Evolutionary conservation across 116 monocot species (phyloP).

Genomic region (Papilionanthe hybrid): DNA sequence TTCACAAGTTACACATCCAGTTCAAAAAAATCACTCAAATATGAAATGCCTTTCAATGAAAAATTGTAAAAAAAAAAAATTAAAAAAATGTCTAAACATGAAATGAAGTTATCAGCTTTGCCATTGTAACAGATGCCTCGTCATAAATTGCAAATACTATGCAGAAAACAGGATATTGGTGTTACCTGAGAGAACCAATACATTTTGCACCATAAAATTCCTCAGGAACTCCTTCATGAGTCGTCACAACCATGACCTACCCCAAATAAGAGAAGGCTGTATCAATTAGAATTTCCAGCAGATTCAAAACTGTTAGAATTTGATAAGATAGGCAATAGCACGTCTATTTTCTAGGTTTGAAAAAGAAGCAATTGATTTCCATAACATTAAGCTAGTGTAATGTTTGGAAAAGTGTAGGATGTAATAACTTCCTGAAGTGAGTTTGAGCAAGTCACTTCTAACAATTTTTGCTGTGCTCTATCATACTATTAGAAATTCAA

Average conservation of each 20-base stretch:
- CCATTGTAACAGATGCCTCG: not conserved
- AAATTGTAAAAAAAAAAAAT: not conserved
- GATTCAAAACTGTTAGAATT: not conserved
- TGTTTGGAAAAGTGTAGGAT: no score
- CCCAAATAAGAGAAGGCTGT: not conserved
- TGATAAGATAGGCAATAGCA: not conserved
- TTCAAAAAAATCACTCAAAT: not conserved
- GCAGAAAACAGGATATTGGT: not conserved
- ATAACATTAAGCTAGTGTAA: not conserved
- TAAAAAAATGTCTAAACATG: not conserved
- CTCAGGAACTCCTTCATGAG: slow-evolving; percentile 76
- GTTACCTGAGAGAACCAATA: slow-evolving; percentile 92
- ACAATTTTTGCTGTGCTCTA: no score
- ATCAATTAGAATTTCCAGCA: not conserved
- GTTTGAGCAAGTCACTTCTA: no score
- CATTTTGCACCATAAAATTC: slow-evolving; percentile 94
- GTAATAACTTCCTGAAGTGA: no score
- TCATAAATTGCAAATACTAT: not conserved
- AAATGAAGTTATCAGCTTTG: not conserved
- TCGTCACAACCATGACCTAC: slow-evolving; percentile 84
- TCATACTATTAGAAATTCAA: no score
- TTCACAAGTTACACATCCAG: not conserved
- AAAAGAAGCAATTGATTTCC: not conserved
- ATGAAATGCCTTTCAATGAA: not conserved
- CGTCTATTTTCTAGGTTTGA: not conserved